Evolutionary conservation across 352 stramenopile genomes (phyloP), one percentile per base, ranked within the genome.

Genomic region (Globisporangium viniferum): DNA sequence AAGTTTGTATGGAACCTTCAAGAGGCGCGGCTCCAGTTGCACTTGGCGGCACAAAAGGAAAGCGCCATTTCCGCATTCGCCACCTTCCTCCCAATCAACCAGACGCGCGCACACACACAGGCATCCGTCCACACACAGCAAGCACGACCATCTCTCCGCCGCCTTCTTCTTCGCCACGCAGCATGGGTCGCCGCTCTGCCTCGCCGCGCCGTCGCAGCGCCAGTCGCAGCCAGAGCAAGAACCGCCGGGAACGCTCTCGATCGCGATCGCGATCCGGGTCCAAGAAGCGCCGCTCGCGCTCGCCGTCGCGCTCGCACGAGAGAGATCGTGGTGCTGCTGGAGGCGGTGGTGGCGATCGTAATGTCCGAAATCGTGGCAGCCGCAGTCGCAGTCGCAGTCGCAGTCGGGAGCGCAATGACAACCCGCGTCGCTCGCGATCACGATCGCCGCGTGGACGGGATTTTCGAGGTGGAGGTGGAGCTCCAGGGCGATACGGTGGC

Each of bases 131-230:
- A 33, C 31, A 33, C 31, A 46, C 39, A 46, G 39, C 39, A 46
- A 46, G 14, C 39, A 20, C 15, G 14, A 20, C 6, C 48, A 27
- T 31, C 66, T 22, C 22, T 33, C 20, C 24, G 20, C 20, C 57
- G 5, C 54, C 27, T 39, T 31, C 18, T 41, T 39, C 1, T 9
- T 6, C 31, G 3, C 31, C 31, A 33, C n/a, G 4, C 31, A 46
- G 20, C 31, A 86, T 86, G 78, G 70, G 72, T 3, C 31, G 31
- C 33, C 78, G 79, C 53, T 89, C 82, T 53, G 61, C 73, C n/a
- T 90, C 82, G 39, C 80, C 82, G 56, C 78, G 79, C 66, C 68
- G 65, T 44, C 76, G 75, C 46, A 85, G 77, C 57, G 48, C 57
- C 64, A 82, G 67, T 33, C 60, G 68, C 39, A 77, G 80, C 58